Conservation (phyloP, 1,139 yeast species). For the Yamadazyma dushanensis region DNA sequence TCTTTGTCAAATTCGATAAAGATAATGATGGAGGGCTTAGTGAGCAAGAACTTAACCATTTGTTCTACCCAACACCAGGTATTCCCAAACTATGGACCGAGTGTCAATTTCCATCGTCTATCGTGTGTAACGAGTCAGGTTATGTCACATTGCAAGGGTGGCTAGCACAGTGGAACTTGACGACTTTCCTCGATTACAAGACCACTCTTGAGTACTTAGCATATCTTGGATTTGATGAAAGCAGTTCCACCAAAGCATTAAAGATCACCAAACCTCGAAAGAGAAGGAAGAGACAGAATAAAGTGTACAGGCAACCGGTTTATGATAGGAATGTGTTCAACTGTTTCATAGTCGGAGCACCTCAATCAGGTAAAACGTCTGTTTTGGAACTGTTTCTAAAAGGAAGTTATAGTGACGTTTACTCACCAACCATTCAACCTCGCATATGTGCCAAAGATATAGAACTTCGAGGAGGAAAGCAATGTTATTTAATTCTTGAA, state of each 20-base stretch:
- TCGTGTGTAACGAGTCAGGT: slow-evolving; percentile 88
- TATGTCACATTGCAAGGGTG: slow-evolving; percentile 93
- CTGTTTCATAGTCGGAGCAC: slow-evolving; percentile 83
- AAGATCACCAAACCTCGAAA: slow-evolving; percentile 82
- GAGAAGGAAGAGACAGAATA: slow-evolving; percentile 61
- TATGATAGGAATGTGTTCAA: slow-evolving; percentile 87
- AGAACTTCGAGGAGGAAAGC: slow-evolving; percentile 94
- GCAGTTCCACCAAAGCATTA: slow-evolving; percentile 53
- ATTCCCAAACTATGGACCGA: slow-evolving; percentile 85
- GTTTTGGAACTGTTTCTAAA: slow-evolving; percentile 78
- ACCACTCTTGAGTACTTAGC: slow-evolving; percentile 87
- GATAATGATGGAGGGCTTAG: slow-evolving; percentile 95
- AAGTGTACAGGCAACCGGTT: slow-evolving; percentile 65
- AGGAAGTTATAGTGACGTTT: slow-evolving; percentile 66
- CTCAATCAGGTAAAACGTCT: slow-evolving; percentile 84
- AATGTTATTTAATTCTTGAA: slow-evolving; percentile 85
- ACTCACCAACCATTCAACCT: slow-evolving; percentile 82
- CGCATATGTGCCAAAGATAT: slow-evolving; percentile 86
- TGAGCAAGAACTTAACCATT: slow-evolving; percentile 60
- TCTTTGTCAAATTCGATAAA: slow-evolving; percentile 81
- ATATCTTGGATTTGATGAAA: slow-evolving; percentile 79
- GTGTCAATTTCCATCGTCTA: slow-evolving; percentile 79
- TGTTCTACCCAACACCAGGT: slow-evolving; percentile 91
- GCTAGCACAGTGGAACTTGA: slow-evolving; percentile 98
- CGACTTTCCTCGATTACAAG: slow-evolving; percentile 80